Conservation (phyloP, 2,329 filamentous ascomycete species). For the Ascochyta koolunga region DNA sequence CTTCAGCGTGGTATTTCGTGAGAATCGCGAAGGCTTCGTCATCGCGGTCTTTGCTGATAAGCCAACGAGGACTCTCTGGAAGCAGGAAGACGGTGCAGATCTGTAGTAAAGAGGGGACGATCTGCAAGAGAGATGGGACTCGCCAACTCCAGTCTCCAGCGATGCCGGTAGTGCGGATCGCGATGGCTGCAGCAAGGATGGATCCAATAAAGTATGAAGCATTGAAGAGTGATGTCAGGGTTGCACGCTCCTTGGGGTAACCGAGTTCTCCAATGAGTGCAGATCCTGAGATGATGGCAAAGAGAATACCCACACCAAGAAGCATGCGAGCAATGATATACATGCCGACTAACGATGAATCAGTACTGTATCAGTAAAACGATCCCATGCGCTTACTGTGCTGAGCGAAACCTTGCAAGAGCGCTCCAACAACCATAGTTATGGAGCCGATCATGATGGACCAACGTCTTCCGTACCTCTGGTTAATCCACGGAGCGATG, state of each 20-base stretch:
- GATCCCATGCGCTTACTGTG: constrained; percentile 28
- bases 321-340: constrained; percentile 65
- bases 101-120: constrained; percentile 55
- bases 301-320: constrained; percentile 67
- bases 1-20: constrained; percentile 53
- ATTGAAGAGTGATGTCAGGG: constrained; percentile 67
- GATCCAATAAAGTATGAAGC: constrained; percentile 62
- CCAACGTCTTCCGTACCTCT: constrained; percentile 59
- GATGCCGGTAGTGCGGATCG: constrained; percentile 57
- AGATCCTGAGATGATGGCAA: constrained; percentile 64
- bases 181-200: constrained; percentile 57
- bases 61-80: constrained; percentile 54
- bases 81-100: constrained; percentile 47
- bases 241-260: constrained; percentile 65
- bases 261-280: constrained; percentile 65
- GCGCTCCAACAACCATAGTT: constrained; percentile 64
- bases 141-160: constrained; percentile 56
- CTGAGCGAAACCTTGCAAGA: constrained; percentile 61
- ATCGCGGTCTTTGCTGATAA: constrained; percentile 59
- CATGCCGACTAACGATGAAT: constrained; percentile 53
- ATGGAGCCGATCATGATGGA: constrained; percentile 64
- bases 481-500: constrained; percentile 40
- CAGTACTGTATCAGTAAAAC: neutral
- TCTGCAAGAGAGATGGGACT: constrained; percentile 58
- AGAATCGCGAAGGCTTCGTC: constrained; percentile 50